Base-by-base conservation (phyloP, 2,329 filamentous ascomycete genomes). In the Diaporthe ilicicola region DNA sequence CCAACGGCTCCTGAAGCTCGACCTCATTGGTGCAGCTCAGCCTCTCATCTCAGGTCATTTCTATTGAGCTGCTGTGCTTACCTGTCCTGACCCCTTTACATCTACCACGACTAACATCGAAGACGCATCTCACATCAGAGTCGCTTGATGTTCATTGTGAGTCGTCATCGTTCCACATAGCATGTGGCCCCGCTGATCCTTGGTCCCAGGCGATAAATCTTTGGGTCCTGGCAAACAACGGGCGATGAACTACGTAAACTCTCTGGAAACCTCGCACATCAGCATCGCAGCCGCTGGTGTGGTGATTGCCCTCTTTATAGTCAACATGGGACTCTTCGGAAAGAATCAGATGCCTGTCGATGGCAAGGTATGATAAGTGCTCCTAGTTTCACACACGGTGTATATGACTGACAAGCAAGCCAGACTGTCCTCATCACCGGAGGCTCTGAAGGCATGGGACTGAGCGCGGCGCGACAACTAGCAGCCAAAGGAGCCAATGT, bases 321-420 rank as follows among this genome's bases (percentile, higher is more conserved):
- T 80, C 71, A 79, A 79, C 62, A 94, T 95, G 92, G 90, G 91
- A n/a, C 78, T 91, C 71, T 92, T 94, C 71, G 81, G 85, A 62
- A 91, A 88, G 75, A 94, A 97, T 79, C 88, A 94, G 73, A 94
- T 98, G 84, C 89, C 91, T 64, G 93, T 98, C 13, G 90, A 94
- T 76, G 94, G 94, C 80, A 93, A 92, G 86, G 95, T 96, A 80
- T 64, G 84, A 78, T 17, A 70, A 24, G 48, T 55, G 24, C 68
- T 42, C 34, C 15, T 19, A 4, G n/a, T n/a, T 54, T 29, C 8
- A 42, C 15, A 15, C 29, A 24, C 32, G 12, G 22, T 29, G n/a
- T 17, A 54, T 32, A 13, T 48, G 6, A 12, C 72, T 73, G 19
- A 73, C 44, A 34, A 48, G 5, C 6, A 13, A 34, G 24, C 15